A percentile compares a stretch with the other conserved stretches of the same genome.
Conservation (phyloP, 352 stramenopile genomes). For the Globisporangium nagaii region DNA sequence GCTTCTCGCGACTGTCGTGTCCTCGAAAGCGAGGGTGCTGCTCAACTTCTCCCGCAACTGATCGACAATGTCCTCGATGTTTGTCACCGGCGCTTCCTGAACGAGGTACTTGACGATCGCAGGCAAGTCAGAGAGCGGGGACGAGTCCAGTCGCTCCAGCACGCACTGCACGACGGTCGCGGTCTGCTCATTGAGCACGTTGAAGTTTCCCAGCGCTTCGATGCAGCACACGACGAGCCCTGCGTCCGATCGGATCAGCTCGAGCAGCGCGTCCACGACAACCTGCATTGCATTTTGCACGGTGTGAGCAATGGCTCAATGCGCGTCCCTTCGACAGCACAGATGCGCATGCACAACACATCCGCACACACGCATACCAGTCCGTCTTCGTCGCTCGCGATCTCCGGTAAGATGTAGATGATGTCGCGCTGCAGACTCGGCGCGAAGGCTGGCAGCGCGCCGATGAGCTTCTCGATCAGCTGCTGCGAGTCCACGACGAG, state of each 20-base stretch:
- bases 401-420: slow-evolving; percentile 64
- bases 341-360: too few relatives aligned
- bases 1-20: background rate
- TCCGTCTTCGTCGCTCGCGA: slow-evolving; percentile 42
- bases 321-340: too few relatives aligned
- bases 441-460: slow-evolving; percentile 36
- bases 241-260: slow-evolving; percentile 45
- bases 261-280: slow-evolving; percentile 43
- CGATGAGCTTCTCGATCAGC: slow-evolving; percentile 47
- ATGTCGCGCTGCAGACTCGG: slow-evolving; percentile 47
- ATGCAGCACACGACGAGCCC: slow-evolving; percentile 50
- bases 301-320: too few relatives aligned
- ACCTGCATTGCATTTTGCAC: slow-evolving; percentile 18
- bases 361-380: too few relatives aligned
- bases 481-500: slow-evolving; percentile 36
- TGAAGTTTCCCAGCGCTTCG: slow-evolving; percentile 60
- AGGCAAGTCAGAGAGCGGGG: slow-evolving; percentile 36
- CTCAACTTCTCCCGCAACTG: slow-evolving; percentile 49
- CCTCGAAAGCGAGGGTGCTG: slow-evolving; percentile 24
- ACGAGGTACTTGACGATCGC: slow-evolving; percentile 64
- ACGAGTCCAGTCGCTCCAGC: slow-evolving; percentile 44
- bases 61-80: slow-evolving; percentile 32
- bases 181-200: slow-evolving; percentile 38
- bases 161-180: slow-evolving; percentile 31
- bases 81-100: slow-evolving; percentile 28